Base-by-base conservation (phyloP, 2,329 filamentous ascomycete genomes). In the Calonectria hawksworthii region DNA sequence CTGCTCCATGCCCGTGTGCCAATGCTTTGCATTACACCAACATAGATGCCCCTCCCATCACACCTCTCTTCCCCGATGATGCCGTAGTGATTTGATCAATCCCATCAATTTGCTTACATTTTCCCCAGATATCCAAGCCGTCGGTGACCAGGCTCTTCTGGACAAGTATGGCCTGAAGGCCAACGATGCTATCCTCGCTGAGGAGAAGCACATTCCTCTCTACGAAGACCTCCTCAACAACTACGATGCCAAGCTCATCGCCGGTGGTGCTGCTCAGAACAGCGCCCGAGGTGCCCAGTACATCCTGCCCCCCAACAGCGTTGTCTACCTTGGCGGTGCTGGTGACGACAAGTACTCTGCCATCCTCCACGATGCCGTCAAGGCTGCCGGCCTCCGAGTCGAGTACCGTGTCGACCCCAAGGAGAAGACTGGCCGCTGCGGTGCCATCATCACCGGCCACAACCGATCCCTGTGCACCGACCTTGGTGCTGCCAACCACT, bases 131-230 rank as follows among this genome's bases (percentile, higher is more conserved):
- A 99, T 99, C 86, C 96, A 98, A 88, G 97, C 94, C 82, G 82
- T 89, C 81, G 98, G 96, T 82, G 92, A 96, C 86, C 91, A 96
- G 81, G 93, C 92, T 36, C 93, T 99, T 71, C 94, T 99, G 75
- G 89, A 96, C 80, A 98, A 98, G 90, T 99, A 99, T 86, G 93
- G 89, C 74, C 91, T 99, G 83, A 98, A 99, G 90, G 91, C 94
- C 86, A 98, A 99, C 89, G 96, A 99, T 86, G 97, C 97, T 82
- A 98, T 99, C 86, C 95, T 99, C 75, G 96, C 96, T 72, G 95
- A 98, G 86, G 92, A 95, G 84, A 94, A 98, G 90, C 97, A 99
- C 88, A 90, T 94, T 84, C 92, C 91, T 59, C 91, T 99, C 83
- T 99, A 96, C 87, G 96, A 99, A 85, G 97, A 99, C 83, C 92